phyloP scores from a whole-genome alignment of 164 flowering plant genomes.

The Cinnamomum micranthum region DNA sequence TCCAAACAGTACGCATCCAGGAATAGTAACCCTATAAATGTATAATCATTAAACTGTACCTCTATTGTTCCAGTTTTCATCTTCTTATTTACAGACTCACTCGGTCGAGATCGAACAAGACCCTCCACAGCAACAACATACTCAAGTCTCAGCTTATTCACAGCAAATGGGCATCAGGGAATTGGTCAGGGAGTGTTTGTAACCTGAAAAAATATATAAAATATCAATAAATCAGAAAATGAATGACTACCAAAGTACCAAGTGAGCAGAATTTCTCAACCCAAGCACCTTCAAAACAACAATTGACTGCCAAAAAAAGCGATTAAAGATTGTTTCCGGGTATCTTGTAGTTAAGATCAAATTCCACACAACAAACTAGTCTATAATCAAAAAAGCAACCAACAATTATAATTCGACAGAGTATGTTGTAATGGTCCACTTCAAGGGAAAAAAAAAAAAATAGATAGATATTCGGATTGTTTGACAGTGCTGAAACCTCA shows the following conservation, averaged over 20 bases:
- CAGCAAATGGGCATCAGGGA: slow-evolving; percentile 68
- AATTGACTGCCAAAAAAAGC: not conserved
- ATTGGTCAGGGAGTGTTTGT: slow-evolving; percentile 79
- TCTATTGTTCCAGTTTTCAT: slow-evolving; percentile 87
- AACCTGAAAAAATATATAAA: slow-evolving; percentile 31
- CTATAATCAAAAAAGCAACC: not conserved
- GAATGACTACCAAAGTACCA: not conserved
- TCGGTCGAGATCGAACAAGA: slow-evolving; percentile 66
- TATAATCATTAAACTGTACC: slow-evolving; percentile 32
- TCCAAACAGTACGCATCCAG: not conserved
- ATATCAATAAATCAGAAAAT: not conserved
- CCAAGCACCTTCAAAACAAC: not conserved
- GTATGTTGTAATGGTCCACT: no score
- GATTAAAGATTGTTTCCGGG: not conserved
- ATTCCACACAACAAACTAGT: not conserved
- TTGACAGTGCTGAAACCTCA: no score
- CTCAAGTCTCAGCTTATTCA: slow-evolving; percentile 76
- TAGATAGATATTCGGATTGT: no score
- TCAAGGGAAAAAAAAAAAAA: no score
- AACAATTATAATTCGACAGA: no score
- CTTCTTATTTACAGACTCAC: slow-evolving; percentile 67
- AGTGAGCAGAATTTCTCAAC: not conserved
- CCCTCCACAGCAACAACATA: slow-evolving; percentile 87
- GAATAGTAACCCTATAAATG: not conserved
- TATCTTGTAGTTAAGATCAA: not conserved